Base-by-base conservation (phyloP, 345 rosid species). In the Lumnitzera racemosa region DNA sequence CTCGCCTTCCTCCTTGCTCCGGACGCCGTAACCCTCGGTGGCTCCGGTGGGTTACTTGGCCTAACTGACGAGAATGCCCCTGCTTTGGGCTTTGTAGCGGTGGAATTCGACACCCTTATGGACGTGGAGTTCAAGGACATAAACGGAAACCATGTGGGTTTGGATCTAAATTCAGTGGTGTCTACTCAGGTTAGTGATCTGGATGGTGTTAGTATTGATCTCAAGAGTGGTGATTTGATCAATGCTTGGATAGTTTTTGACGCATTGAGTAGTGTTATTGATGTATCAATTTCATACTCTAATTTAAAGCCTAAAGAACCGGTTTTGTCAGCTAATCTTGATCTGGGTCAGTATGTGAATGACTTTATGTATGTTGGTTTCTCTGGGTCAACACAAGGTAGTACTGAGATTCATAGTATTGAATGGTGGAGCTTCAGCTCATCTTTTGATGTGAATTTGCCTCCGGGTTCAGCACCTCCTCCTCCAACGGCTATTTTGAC, bases 351-450 rank as follows among this genome's bases (percentile, higher is more conserved):
- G 59, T 95, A 90, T 63, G 82, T 95, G 41, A 74, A 65, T 67
- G 97, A 95, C 55, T 84, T 84, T 46, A 88, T 95, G 99, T 95
- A 80, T 56, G 99, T 95, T 3, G 99, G 99, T 36, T 95, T 95
- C 68, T 84, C 99, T 49, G 99, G 97, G 49, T 95, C 99, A 10
- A 95, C 99, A 3, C 96, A 90, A 67, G 99, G 99, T 6, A 95
- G 99, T 62, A 95, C 99, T 11, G 99, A 95, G 81, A 71, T 78
- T 64, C 99, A 95, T 68, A 95, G 83, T 47, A 82, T 95, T 15
- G 91, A 90, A 20, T 90, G 92, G 95, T 95, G 99, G 99, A 95
- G 95, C 50, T 95, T 95, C 58, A 83, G 78, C 65, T 86, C 95
- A 15, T 79, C 88, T 2, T 84, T 86, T 54, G 87, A 73, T 29